phyloP scores from a whole-genome alignment of 2,329 filamentous ascomycete species.

The Cadophora gregata region DNA sequence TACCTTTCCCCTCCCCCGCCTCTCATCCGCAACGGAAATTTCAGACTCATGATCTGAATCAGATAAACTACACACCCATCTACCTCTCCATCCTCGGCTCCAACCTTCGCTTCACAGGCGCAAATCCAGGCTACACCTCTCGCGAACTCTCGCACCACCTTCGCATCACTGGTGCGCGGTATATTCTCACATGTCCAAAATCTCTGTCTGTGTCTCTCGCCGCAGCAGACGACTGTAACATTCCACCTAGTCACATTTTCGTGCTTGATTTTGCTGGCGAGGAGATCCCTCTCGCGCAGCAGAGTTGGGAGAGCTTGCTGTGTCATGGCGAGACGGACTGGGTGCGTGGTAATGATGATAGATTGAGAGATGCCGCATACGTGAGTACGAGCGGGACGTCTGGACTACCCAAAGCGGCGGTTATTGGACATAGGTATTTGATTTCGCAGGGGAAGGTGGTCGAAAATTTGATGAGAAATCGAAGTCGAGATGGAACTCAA shows the following conservation, averaged over 20 bases:
- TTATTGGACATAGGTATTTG: constrained; percentile 38
- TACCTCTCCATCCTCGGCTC: constrained; percentile 38
- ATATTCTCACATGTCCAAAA: constrained; percentile 39
- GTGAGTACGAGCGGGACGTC: constrained; percentile 58
- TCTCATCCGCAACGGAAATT: not conserved
- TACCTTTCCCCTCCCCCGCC: not conserved
- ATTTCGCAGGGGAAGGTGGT: constrained; percentile 23
- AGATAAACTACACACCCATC: constrained; percentile 27
- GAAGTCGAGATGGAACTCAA: not conserved
- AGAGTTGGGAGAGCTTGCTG: constrained; percentile 33
- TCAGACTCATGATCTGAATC: not conserved
- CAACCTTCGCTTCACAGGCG: constrained; percentile 38
- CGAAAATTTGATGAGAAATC: constrained; percentile 10
- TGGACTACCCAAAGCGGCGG: constrained; percentile 56
- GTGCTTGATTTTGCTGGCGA: constrained; percentile 37
- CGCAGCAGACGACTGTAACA: constrained; percentile 40
- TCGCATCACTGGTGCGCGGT: constrained; percentile 35
- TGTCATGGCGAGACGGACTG: constrained; percentile 37
- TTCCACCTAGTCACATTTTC: constrained; percentile 36
- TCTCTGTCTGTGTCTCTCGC: constrained; percentile 30
- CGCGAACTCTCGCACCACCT: constrained; percentile 41
- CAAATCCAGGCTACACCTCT: constrained; percentile 39
- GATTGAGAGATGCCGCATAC: constrained; percentile 47
- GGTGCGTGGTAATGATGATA: constrained; percentile 10
- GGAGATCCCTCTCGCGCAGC: constrained; percentile 27